Evolutionary conservation across 108 stramenopile species (phyloP), one percentile per base, ranked within the genome.

Genomic region (Skeletonema costatum): DNA sequence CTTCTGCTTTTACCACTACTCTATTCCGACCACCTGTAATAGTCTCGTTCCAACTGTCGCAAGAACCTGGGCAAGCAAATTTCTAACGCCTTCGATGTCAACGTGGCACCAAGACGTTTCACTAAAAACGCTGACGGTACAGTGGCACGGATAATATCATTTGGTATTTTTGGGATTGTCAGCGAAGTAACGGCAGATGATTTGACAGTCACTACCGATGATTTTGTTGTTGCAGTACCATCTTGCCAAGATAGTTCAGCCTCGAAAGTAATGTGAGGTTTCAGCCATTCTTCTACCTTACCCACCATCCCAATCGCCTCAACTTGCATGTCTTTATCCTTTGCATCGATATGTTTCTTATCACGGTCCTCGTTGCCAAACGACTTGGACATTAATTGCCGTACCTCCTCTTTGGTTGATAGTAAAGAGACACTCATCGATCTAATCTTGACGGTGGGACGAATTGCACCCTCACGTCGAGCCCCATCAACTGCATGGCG

Each of bases 181-280:
- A 84, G 38, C 4, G 80, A 81, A 7, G 83, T 84, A 29, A 73
- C 58, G 1, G 83, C 83, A 36, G 83, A 72, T 31, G 83, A 74
- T 46, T 76, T 84, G 12, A 79, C 80, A 2, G 70, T 81, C 21
- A 84, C 80, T 10, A 64, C 68, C 4, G 83, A 79, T 12, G 59
- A 14, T 16, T 31, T 3, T 9, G 53, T n/a, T 21, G 53, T 58
- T 9, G 17, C 31, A 14, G 42, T 44, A 29, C 66, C 48, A 36
- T 84, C 76, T 13, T 41, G 62, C 83, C 83, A 84, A 0, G 75
- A 67, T 14, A 84, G 64, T 56, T 80, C 80, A 1, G 83, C 83
- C 33, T 84, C 80, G 36, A 84, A 84, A 31, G 83, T 73, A 17
- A 84, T 80, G 66, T 84, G 83, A 14, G 83, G 83, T 30, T 41